Evolutionary conservation across 139 green algal genomes (phyloP).

Genomic region (Picochlorum costavermella): DNA sequence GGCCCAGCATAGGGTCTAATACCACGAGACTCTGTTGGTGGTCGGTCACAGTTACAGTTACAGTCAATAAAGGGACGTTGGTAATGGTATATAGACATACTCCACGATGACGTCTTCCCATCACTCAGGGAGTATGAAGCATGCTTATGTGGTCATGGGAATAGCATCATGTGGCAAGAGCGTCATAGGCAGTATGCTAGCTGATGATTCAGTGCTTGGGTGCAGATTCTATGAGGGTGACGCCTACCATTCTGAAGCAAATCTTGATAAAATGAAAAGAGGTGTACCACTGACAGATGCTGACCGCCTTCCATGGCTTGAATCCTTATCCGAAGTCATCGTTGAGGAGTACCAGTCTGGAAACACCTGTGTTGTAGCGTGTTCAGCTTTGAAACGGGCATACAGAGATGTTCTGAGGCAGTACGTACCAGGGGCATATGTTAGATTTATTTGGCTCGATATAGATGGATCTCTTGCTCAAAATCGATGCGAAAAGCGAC

Average conservation of each 20-base stretch:
- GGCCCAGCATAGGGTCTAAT: no score
- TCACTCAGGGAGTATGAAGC: no score
- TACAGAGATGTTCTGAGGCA: neutral
- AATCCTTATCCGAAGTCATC: neutral
- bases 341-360: no score
- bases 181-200: no score
- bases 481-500: neutral
- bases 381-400: constrained; percentile 1
- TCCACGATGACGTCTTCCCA: no score
- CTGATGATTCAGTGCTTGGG: neutral
- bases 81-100: no score
- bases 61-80: no score
- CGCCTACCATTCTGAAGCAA: neutral
- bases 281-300: neutral
- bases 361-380: neutral
- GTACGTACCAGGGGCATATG: neutral
- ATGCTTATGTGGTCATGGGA: no score
- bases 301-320: neutral
- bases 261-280: neutral
- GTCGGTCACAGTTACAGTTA: no score
- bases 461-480: neutral
- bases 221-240: neutral
- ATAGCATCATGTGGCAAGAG: no score
- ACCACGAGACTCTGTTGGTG: no score
- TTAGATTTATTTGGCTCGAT: neutral